A percentile compares a stretch with the other conserved stretches of the same genome.
These are phyloP conservation scores for Meredithiella fracta DNA, from an alignment of 2,329 filamentous ascomycete species.

Conservation along the genomic window DNA sequence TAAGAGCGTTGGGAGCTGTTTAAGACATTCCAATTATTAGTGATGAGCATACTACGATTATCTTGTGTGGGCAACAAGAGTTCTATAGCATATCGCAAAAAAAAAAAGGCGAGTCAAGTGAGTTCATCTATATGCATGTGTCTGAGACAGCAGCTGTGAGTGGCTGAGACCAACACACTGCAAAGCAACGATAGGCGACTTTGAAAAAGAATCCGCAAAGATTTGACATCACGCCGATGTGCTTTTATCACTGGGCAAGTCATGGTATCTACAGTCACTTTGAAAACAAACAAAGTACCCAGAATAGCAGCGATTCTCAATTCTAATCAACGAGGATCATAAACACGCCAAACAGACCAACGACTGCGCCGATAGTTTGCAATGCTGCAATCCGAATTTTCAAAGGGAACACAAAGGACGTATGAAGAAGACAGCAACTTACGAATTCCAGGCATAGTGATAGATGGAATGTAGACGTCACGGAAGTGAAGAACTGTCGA, in stretches of 20 bases:
- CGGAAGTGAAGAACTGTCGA: neutral
- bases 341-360: too few species aligned
- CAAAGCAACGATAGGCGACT: neutral
- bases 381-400: neutral
- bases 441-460: slow-evolving; percentile 14
- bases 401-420: neutral
- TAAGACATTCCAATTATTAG: neutral
- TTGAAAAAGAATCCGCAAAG: neutral
- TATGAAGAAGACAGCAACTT: neutral
- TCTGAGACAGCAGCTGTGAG: neutral
- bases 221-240: too few species aligned
- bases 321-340: too few species aligned
- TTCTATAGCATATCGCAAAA: neutral
- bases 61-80: neutral
- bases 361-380: too few species aligned
- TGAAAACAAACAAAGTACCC: too few species aligned
- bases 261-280: too few species aligned
- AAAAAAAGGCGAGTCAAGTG: neutral
- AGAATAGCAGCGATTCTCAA: too few species aligned
- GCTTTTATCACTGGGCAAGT: too few species aligned
- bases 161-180: neutral
- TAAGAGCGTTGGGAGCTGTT: slow-evolving; percentile 32
- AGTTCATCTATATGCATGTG: neutral
- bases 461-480: neutral
- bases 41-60: neutral